A percentile compares a stretch with the other conserved stretches of the same genome.
phyloP scores from a whole-genome alignment of 2,329 filamentous ascomycete species.

The Colletotrichum sp. region DNA sequence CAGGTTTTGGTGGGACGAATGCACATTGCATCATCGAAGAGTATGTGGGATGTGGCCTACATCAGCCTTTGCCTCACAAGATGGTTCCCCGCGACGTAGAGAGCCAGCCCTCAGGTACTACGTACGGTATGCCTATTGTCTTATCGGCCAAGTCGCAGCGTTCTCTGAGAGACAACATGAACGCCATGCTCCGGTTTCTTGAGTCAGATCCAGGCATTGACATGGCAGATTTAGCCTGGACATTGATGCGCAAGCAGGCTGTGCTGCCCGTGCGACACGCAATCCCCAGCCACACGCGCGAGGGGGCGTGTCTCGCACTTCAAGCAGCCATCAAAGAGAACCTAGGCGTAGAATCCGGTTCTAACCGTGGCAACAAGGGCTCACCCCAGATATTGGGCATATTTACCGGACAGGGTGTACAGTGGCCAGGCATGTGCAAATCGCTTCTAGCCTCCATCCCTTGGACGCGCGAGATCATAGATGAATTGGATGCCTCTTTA shows the following conservation, averaged over 20 bases:
- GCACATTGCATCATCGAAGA: slow-evolving; percentile 2
- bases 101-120: not conserved
- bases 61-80: not conserved
- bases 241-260: not conserved
- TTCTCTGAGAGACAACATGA: not conserved
- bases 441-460: not conserved
- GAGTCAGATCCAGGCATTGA: not conserved
- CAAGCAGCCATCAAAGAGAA: not conserved
- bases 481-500: slow-evolving; percentile 26
- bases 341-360: not conserved
- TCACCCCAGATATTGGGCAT: slow-evolving; percentile 22
- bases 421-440: slow-evolving; percentile 29
- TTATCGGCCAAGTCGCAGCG: not conserved
- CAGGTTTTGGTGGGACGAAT: slow-evolving; percentile 9
- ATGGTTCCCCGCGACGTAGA: not conserved
- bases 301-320: not conserved
- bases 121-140: not conserved
- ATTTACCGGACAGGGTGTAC: slow-evolving; percentile 37
- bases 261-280: not conserved
- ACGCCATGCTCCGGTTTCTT: not conserved
- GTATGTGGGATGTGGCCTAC: not conserved
- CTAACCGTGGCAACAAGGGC: not conserved
- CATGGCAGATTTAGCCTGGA: not conserved
- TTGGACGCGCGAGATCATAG: not conserved
- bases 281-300: not conserved